A percentile compares a stretch with the other conserved stretches of the same genome.
Evolutionary conservation across 805 yeast genomes (phyloP).

Genomic region (Ogataea populi-albae): DNA sequence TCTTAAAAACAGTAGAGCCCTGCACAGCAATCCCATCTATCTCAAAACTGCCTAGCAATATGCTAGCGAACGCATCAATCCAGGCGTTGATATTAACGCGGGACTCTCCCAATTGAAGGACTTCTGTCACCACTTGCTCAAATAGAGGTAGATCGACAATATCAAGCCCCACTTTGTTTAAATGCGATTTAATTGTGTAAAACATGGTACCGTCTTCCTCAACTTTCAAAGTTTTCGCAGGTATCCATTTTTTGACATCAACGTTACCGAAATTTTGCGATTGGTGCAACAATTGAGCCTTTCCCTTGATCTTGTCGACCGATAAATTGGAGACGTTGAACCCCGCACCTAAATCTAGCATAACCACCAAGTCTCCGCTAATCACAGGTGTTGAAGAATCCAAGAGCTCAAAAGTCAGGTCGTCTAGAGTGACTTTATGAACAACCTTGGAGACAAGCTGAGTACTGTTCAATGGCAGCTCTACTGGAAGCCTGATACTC

Average conservation of each 20-base stretch:
- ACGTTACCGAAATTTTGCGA: slow-evolving; percentile 43
- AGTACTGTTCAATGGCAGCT: slow-evolving; percentile 16
- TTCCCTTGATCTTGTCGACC: slow-evolving; percentile 41
- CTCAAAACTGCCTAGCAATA: slow-evolving; percentile 35
- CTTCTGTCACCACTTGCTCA: slow-evolving; percentile 41
- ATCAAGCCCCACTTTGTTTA: slow-evolving; percentile 41
- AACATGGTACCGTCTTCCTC: slow-evolving; percentile 19
- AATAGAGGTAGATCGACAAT: slow-evolving; percentile 42
- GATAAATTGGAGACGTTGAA: slow-evolving; percentile 8
- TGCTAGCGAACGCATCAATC: slow-evolving; percentile 33
- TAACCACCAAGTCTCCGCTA: slow-evolving; percentile 37
- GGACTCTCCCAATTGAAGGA: slow-evolving; percentile 41
- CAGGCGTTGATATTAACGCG: slow-evolving; percentile 34
- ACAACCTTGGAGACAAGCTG: slow-evolving; percentile 22
- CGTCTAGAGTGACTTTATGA: slow-evolving; percentile 37
- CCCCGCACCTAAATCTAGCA: slow-evolving; percentile 19
- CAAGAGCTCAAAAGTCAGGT: slow-evolving; percentile 35
- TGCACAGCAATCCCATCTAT: slow-evolving; percentile 26
- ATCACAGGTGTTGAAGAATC: slow-evolving; percentile 34
- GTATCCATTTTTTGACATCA: slow-evolving; percentile 43
- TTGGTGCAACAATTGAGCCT: slow-evolving; percentile 38
- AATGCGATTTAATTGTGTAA: slow-evolving; percentile 36
- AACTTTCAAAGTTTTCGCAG: slow-evolving; percentile 35
- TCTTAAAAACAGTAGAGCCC: slow-evolving; percentile 26
- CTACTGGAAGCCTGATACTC: slow-evolving; percentile 15